These are phyloP conservation scores for Nakazawaea ernobii DNA, from an alignment of 805 yeast genomes.

Conservation along the genomic window DNA sequence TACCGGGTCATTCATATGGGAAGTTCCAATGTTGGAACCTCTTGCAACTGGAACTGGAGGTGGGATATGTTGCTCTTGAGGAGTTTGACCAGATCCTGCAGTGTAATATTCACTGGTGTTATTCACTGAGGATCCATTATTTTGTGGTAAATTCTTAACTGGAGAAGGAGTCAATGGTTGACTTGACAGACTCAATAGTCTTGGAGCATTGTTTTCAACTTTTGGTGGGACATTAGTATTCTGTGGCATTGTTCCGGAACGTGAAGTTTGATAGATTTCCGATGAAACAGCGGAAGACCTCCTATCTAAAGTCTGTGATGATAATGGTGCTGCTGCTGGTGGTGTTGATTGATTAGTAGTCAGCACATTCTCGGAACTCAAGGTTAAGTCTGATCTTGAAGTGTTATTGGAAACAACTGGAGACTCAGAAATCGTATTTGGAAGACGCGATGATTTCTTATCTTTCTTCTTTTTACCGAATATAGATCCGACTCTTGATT, in stretches of 20 bases:
- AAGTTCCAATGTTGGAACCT: slow-evolving; percentile 7
- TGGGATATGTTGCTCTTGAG: slow-evolving; percentile 1
- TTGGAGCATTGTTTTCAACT: neutral
- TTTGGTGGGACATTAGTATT: neutral
- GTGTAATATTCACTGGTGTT: slow-evolving; percentile 14
- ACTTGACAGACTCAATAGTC: slow-evolving; percentile 9
- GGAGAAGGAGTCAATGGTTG: slow-evolving; percentile 18
- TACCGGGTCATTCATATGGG: neutral
- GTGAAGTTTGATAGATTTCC: slow-evolving; percentile 4
- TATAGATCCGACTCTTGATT: slow-evolving; percentile 71
- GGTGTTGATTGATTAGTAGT: neutral
- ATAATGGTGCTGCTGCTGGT: neutral
- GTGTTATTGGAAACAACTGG: slow-evolving; percentile 21
- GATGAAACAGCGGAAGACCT: neutral
- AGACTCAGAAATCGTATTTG: slow-evolving; percentile 24
- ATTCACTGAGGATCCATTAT: slow-evolving; percentile 13
- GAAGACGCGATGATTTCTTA: slow-evolving; percentile 17
- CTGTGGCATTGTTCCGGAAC: neutral
- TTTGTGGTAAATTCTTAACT: neutral
- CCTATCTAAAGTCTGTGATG: slow-evolving; percentile 1
- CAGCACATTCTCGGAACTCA: slow-evolving; percentile 7
- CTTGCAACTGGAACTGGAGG: slow-evolving; percentile 9
- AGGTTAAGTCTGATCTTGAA: slow-evolving; percentile 15
- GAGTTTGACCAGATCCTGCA: slow-evolving; percentile 1
- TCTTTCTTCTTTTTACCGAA: slow-evolving; percentile 57